These are phyloP conservation scores for Starmerella scarabaei DNA, from an alignment of 805 yeast genomes.

Conservation along the genomic window DNA sequence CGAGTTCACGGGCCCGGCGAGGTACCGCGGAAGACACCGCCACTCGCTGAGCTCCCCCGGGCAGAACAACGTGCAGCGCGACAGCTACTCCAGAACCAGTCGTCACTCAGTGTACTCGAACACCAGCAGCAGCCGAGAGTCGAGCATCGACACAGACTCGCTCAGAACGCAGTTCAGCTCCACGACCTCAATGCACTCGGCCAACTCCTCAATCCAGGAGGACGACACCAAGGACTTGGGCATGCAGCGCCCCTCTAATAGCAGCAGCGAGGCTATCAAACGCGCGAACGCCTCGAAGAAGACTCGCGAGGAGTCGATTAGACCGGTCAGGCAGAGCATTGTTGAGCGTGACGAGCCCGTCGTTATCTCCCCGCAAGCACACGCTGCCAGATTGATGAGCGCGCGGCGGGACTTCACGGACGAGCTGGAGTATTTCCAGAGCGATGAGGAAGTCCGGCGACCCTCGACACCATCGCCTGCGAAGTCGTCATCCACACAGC, in stretches of 20 bases:
- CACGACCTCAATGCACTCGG: slow-evolving; percentile 11
- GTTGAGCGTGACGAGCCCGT: no score
- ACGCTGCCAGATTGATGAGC: no score
- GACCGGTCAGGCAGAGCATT: no score
- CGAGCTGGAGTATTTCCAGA: no score
- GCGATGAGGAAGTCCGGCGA: no score
- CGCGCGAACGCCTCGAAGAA: neutral
- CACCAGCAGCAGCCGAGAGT: slow-evolving; percentile 13
- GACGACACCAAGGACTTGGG: slow-evolving; percentile 1
- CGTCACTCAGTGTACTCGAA: neutral
- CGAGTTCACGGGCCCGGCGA: slow-evolving; percentile 2
- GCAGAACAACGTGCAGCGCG: neutral
- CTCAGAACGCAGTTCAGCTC: slow-evolving; percentile 7
- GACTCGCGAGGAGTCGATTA: no score
- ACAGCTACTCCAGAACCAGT: neutral
- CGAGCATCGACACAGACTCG: slow-evolving; percentile 14
- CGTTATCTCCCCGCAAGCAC: no score
- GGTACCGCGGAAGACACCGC: slow-evolving; percentile 8
- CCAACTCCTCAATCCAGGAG: slow-evolving; percentile 3
- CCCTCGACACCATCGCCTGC: no score
- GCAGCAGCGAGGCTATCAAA: neutral
- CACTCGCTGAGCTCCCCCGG: slow-evolving; percentile 4
- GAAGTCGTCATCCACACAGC: no score
- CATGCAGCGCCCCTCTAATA: neutral
- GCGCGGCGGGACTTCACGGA: no score